These are phyloP conservation scores for Parachaetomium inaequale DNA, from an alignment of 495 filamentous ascomycete species.

Conservation along the genomic window DNA sequence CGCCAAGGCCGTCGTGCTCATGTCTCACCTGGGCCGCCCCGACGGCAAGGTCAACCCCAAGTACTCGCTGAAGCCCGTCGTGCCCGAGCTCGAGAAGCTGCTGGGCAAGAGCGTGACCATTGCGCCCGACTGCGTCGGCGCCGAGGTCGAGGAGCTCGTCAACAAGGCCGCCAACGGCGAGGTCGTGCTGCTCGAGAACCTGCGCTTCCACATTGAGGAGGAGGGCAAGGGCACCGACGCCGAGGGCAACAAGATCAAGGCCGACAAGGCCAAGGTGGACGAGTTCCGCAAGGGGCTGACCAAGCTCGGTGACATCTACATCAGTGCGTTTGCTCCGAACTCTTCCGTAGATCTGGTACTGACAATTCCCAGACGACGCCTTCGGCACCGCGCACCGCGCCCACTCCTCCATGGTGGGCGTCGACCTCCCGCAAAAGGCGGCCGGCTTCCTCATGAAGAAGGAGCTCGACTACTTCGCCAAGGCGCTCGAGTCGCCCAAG, in stretches of 20 bases:
- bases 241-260: constrained; percentile 96
- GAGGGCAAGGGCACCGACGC: constrained; percentile 91
- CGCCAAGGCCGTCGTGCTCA: constrained; percentile 92
- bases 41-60: constrained; percentile 85
- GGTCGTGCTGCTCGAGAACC: constrained; percentile 91
- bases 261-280: constrained; percentile 85
- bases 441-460: constrained; percentile 99
- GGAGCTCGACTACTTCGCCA: constrained; percentile 98
- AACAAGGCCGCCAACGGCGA: constrained; percentile 78
- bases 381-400: constrained; percentile 98
- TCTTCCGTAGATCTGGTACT: background rate
- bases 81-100: constrained; percentile 86
- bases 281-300: constrained; percentile 94
- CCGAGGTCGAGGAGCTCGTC: constrained; percentile 83
- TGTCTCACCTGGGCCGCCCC: constrained; percentile 97
- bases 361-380: constrained; percentile 69
- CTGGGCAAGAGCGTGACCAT: constrained; percentile 81
- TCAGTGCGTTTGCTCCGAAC: constrained; percentile 68
- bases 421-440: constrained; percentile 91
- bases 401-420: constrained; percentile 98
- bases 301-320: constrained; percentile 89
- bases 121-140: constrained; percentile 85
- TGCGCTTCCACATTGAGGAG: constrained; percentile 96
- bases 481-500: constrained; percentile 89
- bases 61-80: constrained; percentile 91